Base-by-base conservation (phyloP, 2,329 filamentous ascomycete species). In the Calonectria multiphialidica region DNA sequence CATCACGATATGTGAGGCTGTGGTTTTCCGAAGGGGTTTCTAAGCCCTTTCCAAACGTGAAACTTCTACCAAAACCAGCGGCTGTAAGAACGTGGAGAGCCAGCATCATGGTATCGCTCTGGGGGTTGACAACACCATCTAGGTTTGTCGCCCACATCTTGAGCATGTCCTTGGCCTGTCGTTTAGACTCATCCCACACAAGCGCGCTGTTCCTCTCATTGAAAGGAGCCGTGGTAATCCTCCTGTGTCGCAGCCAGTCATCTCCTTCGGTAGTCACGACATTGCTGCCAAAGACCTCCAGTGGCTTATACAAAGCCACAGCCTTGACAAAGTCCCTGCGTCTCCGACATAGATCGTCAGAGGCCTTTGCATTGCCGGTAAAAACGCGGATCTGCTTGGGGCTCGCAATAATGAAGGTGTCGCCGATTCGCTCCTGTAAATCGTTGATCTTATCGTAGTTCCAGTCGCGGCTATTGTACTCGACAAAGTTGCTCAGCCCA, bases 381-480 rank as follows among this genome's bases (percentile, higher is more conserved):
- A 77, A 76, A 28, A 77, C 63, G 0, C 75, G 75, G 4, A 77
- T 77, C 40, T 77, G 75, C 71, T 75, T 77, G 0, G 75, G 73
- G 8, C 75, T 77, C 21, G 53, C 75, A 2, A 77, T 77, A 37
- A 76, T 76, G 23, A 77, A 77, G 0, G 75, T 76, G 37, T 77
- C 75, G 5, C 74, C 75, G 59, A 77, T 76, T 5, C 73, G 70
- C 7, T 77, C 73, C 53, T 77, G 75, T 1, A 77, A 68, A 8
- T 63, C 68, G 44, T 70, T 55, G 21, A 77, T 76, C 44, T 77
- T 74, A 18, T 73, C 73, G 40, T 77, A 77, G 7, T 77, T 77
- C 73, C 72, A 77, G 33, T 77, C 73, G n/a, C 75, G 71, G 1
- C 72, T 76, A 59, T 76, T 77, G 68, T 77, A 77, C n/a, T 77